phyloP scores from a whole-genome alignment of 495 filamentous ascomycete species.

The Penicillium subrubescens region DNA sequence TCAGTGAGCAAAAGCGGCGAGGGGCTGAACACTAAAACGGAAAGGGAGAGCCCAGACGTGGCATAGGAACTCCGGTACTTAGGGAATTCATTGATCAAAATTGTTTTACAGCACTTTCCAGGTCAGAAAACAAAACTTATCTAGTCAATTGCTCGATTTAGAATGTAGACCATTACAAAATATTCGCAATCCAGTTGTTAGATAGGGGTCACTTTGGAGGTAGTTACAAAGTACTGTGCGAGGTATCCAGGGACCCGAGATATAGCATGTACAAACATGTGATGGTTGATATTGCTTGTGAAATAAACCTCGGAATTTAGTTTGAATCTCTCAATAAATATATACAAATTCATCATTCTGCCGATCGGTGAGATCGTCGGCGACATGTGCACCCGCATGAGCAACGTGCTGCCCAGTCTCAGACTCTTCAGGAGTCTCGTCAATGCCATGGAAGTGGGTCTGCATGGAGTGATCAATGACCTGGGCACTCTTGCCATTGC shows the following conservation, averaged over 20 bases:
- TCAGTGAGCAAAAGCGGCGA: too few relatives aligned
- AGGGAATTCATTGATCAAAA: not conserved
- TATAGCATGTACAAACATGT: not conserved
- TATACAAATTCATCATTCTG: constrained; percentile 71
- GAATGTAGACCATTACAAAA: too few relatives aligned
- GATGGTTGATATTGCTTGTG: not conserved
- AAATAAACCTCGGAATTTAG: not conserved
- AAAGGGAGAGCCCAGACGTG: too few relatives aligned
- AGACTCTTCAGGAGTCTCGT: constrained; percentile 19
- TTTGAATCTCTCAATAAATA: constrained; percentile 42
- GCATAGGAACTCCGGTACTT: too few relatives aligned
- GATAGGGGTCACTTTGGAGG: too few relatives aligned
- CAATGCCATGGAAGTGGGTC: constrained; percentile 30
- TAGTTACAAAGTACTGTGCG: too few relatives aligned
- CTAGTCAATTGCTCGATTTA: too few relatives aligned
- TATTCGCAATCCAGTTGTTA: too few relatives aligned
- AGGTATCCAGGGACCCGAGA: too few relatives aligned
- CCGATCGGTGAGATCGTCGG: constrained; percentile 60
- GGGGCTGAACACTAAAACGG: too few relatives aligned
- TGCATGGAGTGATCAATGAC: constrained; percentile 62
- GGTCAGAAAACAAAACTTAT: not conserved
- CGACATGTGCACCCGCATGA: constrained; percentile 42
- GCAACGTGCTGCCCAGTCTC: constrained; percentile 21
- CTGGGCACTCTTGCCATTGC: constrained; percentile 57
- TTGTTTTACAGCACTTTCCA: not conserved